Conservation (phyloP, 208 protist species). For the Kentomonas sorsogonicus region DNA sequence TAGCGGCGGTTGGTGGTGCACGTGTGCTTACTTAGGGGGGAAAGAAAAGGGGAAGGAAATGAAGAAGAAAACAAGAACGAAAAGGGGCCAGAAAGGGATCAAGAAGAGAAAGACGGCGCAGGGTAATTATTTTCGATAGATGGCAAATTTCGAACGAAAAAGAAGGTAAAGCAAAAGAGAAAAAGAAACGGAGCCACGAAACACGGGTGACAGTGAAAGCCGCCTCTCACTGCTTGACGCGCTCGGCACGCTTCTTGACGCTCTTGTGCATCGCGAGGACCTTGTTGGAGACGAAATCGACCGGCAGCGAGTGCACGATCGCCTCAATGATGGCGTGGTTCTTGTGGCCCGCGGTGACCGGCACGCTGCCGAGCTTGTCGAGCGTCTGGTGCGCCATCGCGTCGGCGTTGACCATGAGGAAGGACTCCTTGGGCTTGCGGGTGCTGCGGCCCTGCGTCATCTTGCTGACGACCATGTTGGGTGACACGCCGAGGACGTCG, state of each 20-base stretch:
- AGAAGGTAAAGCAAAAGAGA: background rate
- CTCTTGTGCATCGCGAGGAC: conserved; percentile 25
- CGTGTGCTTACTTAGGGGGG: too few relatives aligned
- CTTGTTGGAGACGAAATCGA: conserved; percentile 17
- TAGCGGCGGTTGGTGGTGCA: too few relatives aligned
- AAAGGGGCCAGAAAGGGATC: too few relatives aligned
- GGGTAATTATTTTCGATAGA: too few relatives aligned
- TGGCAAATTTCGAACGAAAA: too few relatives aligned
- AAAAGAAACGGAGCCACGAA: background rate
- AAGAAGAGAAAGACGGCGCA: too few relatives aligned
- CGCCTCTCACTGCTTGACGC: background rate
- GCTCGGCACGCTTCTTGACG: conserved; percentile 28
- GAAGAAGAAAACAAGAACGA: background rate
- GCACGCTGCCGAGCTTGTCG: conserved; percentile 48
- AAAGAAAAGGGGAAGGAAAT: background rate
- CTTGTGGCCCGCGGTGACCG: conserved; percentile 38
- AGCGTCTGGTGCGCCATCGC: conserved; percentile 70
- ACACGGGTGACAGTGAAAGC: background rate
- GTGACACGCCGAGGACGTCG: conserved; percentile 62
- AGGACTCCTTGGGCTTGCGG: conserved; percentile 55
- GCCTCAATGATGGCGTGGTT: conserved; percentile 53
- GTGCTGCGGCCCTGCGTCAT: conserved; percentile 75
- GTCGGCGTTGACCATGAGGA: conserved; percentile 61
- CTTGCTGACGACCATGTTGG: conserved; percentile 74
- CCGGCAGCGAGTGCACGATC: conserved; percentile 20